A percentile compares a stretch with the other conserved stretches of the same genome.
phyloP scores from a whole-genome alignment of 108 stramenopile species.

The Skeletonema potamos region DNA sequence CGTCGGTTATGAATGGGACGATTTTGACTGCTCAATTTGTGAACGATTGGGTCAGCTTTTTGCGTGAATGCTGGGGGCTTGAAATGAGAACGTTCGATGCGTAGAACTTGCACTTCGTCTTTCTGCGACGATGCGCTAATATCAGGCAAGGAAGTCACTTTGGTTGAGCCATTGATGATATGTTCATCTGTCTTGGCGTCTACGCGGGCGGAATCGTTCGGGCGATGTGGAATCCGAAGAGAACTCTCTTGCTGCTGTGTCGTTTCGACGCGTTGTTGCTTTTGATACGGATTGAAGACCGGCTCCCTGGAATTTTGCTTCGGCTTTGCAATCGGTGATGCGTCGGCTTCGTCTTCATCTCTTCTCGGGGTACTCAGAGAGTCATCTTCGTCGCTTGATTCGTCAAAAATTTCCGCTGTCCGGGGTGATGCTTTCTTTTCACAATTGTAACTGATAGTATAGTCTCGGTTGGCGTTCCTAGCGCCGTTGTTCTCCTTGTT shows the following conservation, averaged over 20 bases:
- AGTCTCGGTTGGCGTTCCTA: slow-evolving; percentile 6
- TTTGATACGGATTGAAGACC: slow-evolving; percentile 13
- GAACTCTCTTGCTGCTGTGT: background rate
- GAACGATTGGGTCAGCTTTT: slow-evolving; percentile 49
- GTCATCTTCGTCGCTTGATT: slow-evolving; percentile 25
- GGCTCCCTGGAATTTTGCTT: background rate
- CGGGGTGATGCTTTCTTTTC: slow-evolving; percentile 22
- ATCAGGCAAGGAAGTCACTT: slow-evolving; percentile 12
- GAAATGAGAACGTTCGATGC: slow-evolving; percentile 28
- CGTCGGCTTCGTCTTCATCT: background rate
- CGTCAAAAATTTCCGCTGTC: slow-evolving; percentile 11
- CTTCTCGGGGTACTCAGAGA: background rate
- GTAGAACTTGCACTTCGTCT: slow-evolving; percentile 22
- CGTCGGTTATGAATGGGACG: slow-evolving; percentile 50
- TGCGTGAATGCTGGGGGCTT: slow-evolving; percentile 22
- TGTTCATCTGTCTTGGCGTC: background rate
- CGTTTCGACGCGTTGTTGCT: background rate
- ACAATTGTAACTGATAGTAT: slow-evolving; percentile 32
- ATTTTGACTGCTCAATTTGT: slow-evolving; percentile 47
- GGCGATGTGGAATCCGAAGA: background rate
- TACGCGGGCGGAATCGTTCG: background rate
- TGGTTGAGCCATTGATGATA: background rate
- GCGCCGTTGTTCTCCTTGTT: background rate
- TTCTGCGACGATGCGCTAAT: slow-evolving; percentile 5
- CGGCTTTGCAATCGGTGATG: background rate